Evolutionary conservation across 2,329 filamentous ascomycete species (phyloP), one percentile per base, ranked within the genome.

Genomic region (Fusarium xylarioides): DNA sequence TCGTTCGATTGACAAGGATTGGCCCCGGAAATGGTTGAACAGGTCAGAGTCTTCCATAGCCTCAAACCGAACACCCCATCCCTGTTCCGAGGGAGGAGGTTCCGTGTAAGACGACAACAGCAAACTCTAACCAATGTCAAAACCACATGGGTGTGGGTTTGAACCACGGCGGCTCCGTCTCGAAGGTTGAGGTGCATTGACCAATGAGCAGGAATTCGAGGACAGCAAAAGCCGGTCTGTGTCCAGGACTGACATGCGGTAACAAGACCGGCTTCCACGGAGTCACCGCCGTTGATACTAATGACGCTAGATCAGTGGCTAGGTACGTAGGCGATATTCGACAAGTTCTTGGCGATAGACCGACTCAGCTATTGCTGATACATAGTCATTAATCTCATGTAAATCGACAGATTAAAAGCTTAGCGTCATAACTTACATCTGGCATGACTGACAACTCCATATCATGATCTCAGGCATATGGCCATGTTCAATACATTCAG

Each of bases 151-250:
- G 23, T 37, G 34, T 63, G 38, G 26, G 26, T n/a, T 37, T 28
- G 26, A 37, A 53, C 19, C 43, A 23, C 43, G 43, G 38, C 23
- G 15, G 53, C 28, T 61, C 56, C 62, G 46, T 42, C 37, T 44
- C 58, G 37, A 58, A 42, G 26, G 47, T n/a, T 15, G 38, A 21
- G 32, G 32, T 43, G 35, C 5, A 23, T 47, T 49, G 37, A 38
- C 63, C 57, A 75, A 66, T 65, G 58, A 43, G 58, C 49, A 65
- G 55, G 46, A 54, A 52, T 47, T 53, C 35, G 37, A 59, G 34
- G n/a, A 35, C 59, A 76, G 64, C 53, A 60, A 67, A 71, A 70
- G 52, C 68, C 61, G 71, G 60, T 58, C 57, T 63, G 67, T 76
- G 59, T 57, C 72, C 67, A 73, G 62, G 63, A 46, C 56, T 58